Base-by-base conservation (phyloP, 2,329 filamentous ascomycete species). In the Colletotrichum sp. region DNA sequence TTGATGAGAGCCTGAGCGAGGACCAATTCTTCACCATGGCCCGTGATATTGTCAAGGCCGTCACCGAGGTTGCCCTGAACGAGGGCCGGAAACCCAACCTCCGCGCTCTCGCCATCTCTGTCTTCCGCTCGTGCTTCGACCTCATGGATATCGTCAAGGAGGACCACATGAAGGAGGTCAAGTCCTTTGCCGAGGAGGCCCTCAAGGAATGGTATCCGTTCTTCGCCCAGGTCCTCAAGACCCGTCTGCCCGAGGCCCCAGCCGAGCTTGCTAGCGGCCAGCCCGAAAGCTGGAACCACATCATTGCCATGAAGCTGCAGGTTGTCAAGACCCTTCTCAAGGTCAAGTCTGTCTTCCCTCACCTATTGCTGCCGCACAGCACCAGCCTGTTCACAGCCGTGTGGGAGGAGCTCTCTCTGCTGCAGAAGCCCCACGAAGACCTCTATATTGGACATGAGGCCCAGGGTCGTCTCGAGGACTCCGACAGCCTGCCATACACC, bases 101-200 rank as follows among this genome's bases (percentile, higher is more conserved):
- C 74, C 92, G 97, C 77, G 95, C 96, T 34, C 88, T 98, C 79
- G 95, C 97, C 52, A 94, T 98, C 57, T 95, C 94, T 55, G 95
- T 98, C 74, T 98, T 98, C 88, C 92, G 95, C 73, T 93, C 93
- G 65, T 98, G 95, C 85, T 98, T 99, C 83, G 96, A 98, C 83
- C 95, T 97, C 72, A 91, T 99, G 87, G 96, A 98, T 85, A 98
- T 98, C 91, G 94, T 98, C 79, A 94, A 98, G 88, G 96, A 98
- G 79, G 95, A 98, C 79, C 95, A 98, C 85, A 94, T 95, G 81
- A 90, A 91, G 74, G 95, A 95, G 71, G 95, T 98, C 77, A 97
- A 95, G 84, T 90, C 90, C 2, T 99, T 99, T 83, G 96, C 96
- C 69, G 95, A 98, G 77, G 94, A 98, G 81, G 92, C 95, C 0